Percentiles rank a stretch among this genome's conserved stretches.
Conservation (phyloP, 2,329 filamentous ascomycete species). For the Sclerotinia sclerotiorum region DNA sequence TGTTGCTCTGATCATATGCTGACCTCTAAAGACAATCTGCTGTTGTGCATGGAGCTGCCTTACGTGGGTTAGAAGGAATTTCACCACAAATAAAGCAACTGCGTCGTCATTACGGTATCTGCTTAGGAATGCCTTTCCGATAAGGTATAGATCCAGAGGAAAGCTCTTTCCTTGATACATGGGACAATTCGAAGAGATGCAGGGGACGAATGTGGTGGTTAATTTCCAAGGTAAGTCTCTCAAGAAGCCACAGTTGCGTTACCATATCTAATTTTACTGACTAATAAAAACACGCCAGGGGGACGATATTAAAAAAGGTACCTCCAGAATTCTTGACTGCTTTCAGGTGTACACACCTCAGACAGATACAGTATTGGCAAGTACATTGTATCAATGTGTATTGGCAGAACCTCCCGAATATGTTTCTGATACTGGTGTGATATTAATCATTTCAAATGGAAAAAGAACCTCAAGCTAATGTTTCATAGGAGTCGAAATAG, state of each 20-base stretch:
- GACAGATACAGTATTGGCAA: not conserved
- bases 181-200: conserved; percentile 20
- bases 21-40: conserved; percentile 30
- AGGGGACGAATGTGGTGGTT: conserved; percentile 21
- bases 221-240: conserved; percentile 25
- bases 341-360: too few relatives aligned
- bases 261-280: not conserved
- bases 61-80: conserved; percentile 29
- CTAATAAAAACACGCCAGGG: conserved; percentile 20
- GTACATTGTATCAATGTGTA: conserved; percentile 12
- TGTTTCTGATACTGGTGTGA: conserved; percentile 16
- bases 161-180: not conserved
- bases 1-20: conserved; percentile 3
- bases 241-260: not conserved
- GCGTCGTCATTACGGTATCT: conserved; percentile 27
- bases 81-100: conserved; percentile 22
- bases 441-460: not conserved
- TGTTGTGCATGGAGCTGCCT: conserved; percentile 28
- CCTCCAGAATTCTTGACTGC: conserved; percentile 11
- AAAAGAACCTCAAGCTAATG: not conserved
- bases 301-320: conserved; percentile 22
- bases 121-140: not conserved
- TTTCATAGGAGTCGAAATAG: conserved; percentile 16
- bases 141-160: conserved; percentile 25
- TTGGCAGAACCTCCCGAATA: conserved; percentile 22